A percentile compares a stretch with the other conserved stretches of the same genome.
phyloP scores from a whole-genome alignment of 106 monocot species.

The Allium sativum region DNA sequence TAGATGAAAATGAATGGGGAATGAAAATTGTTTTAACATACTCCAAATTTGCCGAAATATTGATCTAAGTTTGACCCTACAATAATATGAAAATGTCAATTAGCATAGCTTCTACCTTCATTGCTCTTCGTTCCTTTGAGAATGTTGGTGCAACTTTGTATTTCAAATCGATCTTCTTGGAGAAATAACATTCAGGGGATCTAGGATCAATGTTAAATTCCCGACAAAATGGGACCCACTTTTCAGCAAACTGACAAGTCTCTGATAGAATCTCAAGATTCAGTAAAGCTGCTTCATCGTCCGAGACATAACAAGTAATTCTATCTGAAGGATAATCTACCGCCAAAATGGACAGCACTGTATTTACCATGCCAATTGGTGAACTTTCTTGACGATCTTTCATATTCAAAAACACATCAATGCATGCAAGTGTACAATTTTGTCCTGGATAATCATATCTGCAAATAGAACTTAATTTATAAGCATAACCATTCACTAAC shows the following conservation, averaged over 20 bases:
- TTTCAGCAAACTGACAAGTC: conserved; percentile 22
- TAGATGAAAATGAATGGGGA: not conserved
- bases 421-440: conserved; percentile 16
- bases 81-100: not conserved
- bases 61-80: too few species aligned
- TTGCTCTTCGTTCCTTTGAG: conserved; percentile 20
- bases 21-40: not conserved
- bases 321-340: conserved; percentile 36
- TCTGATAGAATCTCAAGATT: conserved; percentile 19
- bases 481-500: too few species aligned
- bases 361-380: conserved; percentile 27
- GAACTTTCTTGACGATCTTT: conserved; percentile 20
- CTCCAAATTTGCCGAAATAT: too few species aligned
- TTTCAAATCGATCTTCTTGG: conserved; percentile 17
- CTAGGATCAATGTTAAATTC: conserved; percentile 20
- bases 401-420: conserved; percentile 29
- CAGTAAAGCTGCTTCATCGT: conserved; percentile 17
- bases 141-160: conserved; percentile 15
- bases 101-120: conserved; percentile 16
- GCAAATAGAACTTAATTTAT: not conserved
- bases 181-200: conserved; percentile 24
- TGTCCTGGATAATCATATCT: conserved; percentile 12
- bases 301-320: conserved; percentile 28
- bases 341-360: conserved; percentile 32
- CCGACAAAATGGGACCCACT: conserved; percentile 26